These are phyloP conservation scores for Amyloporia xantha DNA, from an alignment of 768 basidiomycete genomes.

Conservation along the genomic window DNA sequence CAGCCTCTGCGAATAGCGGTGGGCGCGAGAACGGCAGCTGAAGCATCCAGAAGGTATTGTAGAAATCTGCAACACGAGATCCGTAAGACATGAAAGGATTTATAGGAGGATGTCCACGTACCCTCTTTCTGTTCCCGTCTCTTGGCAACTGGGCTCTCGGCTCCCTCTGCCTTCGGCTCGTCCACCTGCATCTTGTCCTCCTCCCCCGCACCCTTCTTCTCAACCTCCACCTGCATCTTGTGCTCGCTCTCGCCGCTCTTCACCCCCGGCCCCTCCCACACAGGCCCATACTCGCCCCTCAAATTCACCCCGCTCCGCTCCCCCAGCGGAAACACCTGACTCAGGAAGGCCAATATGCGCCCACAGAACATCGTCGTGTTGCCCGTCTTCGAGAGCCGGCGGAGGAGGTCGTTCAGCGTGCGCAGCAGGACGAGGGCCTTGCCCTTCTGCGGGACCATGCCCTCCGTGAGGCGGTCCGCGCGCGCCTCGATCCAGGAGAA, in stretches of 20 bases:
- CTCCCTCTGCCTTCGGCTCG: slow-evolving; percentile 24
- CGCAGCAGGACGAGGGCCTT: slow-evolving; percentile 82
- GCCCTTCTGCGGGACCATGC: slow-evolving; percentile 80
- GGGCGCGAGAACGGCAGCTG: slow-evolving; percentile 84
- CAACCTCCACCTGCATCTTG: slow-evolving; percentile 25
- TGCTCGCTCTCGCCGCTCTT: slow-evolving; percentile 25
- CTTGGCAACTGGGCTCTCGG: slow-evolving; percentile 9
- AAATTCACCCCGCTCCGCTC: slow-evolving; percentile 91
- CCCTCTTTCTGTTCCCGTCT: slow-evolving; percentile 60
- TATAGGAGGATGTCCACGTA: slow-evolving; percentile 14
- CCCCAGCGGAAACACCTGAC: slow-evolving; percentile 78
- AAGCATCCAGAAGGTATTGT: slow-evolving; percentile 85
- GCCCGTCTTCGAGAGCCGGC: slow-evolving; percentile 82
- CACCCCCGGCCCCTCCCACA: slow-evolving; percentile 60
- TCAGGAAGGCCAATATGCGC: slow-evolving; percentile 81
- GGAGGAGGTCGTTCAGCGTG: slow-evolving; percentile 79
- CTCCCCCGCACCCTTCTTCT: slow-evolving; percentile 18
- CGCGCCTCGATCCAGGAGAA: slow-evolving; percentile 85
- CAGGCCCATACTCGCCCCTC: slow-evolving; percentile 78
- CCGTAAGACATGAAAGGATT: background rate
- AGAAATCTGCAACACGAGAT: slow-evolving; percentile 49
- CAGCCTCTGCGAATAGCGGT: slow-evolving; percentile 51
- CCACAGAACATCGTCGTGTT: slow-evolving; percentile 84
- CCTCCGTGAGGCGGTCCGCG: slow-evolving; percentile 61
- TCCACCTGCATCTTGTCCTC: slow-evolving; percentile 63